These are phyloP conservation scores for Russula foetens DNA, from an alignment of 768 basidiomycete species.

Conservation along the genomic window DNA sequence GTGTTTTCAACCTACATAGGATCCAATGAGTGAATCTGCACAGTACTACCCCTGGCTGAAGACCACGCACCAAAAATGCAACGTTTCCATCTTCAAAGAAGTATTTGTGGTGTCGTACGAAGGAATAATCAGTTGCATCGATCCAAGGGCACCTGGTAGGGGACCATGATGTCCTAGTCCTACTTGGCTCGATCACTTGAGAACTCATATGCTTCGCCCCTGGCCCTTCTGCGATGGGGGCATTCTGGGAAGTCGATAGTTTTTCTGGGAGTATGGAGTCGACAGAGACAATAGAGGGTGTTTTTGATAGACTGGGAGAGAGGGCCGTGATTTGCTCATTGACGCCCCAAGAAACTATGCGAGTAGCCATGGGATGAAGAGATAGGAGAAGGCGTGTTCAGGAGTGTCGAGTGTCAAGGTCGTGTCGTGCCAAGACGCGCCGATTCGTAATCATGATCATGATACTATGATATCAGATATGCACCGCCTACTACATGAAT, in stretches of 20 bases:
- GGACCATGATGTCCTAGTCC: background rate
- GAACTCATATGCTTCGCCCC: too few relatives aligned
- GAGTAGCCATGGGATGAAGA: too few relatives aligned
- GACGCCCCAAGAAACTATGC: too few relatives aligned
- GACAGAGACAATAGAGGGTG: background rate
- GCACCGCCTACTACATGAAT: too few relatives aligned
- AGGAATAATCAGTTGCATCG: background rate
- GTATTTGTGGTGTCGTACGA: slow-evolving; percentile 11
- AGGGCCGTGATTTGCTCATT: too few relatives aligned
- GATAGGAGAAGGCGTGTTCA: too few relatives aligned
- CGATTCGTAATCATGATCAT: too few relatives aligned
- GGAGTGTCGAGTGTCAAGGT: too few relatives aligned
- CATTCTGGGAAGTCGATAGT: background rate
- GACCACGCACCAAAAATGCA: slow-evolving; percentile 8
- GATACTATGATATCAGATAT: too few relatives aligned
- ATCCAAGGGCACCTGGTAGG: background rate
- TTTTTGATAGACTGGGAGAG: too few relatives aligned
- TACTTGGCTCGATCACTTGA: background rate
- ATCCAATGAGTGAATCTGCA: background rate
- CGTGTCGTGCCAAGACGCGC: too few relatives aligned
- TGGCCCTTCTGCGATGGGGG: background rate
- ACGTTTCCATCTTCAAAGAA: slow-evolving; percentile 15
- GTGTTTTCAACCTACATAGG: slow-evolving; percentile 3
- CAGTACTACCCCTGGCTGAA: background rate
- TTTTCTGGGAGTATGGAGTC: background rate